phyloP scores from a whole-genome alignment of 345 rosid species.

The Hibiscus tridactylites region DNA sequence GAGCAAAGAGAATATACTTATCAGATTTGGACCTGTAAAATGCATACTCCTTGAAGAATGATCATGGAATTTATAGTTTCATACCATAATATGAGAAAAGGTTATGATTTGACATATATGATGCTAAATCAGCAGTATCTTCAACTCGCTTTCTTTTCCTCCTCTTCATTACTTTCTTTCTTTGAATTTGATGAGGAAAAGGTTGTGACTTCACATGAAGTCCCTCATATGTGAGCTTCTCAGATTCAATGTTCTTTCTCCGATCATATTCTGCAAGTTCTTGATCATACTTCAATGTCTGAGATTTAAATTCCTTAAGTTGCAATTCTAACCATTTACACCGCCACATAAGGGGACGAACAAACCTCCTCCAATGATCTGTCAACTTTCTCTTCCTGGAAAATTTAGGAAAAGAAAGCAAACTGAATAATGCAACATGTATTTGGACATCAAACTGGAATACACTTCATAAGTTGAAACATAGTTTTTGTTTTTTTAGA shows the following conservation, averaged over 20 bases:
- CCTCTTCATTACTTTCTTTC: conserved; percentile 46
- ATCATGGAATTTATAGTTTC: conserved; percentile 8
- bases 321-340: conserved; percentile 69
- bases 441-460: background rate
- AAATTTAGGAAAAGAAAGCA: background rate
- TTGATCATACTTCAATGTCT: conserved; percentile 44
- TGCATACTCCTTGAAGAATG: conserved; percentile 2
- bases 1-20: conserved; percentile 13
- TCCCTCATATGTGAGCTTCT: conserved; percentile 29
- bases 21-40: conserved; percentile 7
- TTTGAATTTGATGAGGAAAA: conserved; percentile 34
- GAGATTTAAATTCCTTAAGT: conserved; percentile 44
- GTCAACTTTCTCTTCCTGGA: conserved; percentile 67
- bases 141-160: conserved; percentile 59
- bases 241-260: conserved; percentile 34
- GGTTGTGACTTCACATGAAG: conserved; percentile 37
- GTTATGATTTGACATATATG: conserved; percentile 41
- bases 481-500: background rate
- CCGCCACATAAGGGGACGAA: conserved; percentile 75
- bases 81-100: conserved; percentile 69
- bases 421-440: background rate
- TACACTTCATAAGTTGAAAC: background rate
- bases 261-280: conserved; percentile 42
- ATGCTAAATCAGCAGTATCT: conserved; percentile 44
- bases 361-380: conserved; percentile 72